These are phyloP conservation scores for Sporothrix curviconia DNA, from an alignment of 2,329 filamentous ascomycete species.

Conservation along the genomic window DNA sequence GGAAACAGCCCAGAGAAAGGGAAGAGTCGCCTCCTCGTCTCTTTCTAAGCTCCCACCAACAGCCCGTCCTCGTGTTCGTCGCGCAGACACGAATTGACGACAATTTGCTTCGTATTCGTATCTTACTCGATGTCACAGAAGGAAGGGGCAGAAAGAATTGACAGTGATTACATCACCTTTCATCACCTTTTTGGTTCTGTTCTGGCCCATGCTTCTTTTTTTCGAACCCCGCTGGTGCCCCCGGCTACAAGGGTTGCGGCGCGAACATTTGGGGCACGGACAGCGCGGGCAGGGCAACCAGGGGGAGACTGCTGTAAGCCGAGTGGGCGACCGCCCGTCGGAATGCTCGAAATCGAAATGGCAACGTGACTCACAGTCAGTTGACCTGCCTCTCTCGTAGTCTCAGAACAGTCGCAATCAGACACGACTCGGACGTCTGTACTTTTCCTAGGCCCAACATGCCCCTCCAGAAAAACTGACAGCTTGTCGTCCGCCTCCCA, in stretches of 20 bases:
- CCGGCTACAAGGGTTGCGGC: neutral
- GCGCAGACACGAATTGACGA: neutral
- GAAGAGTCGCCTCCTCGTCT: no score
- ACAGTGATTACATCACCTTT: slow-evolving; percentile 5
- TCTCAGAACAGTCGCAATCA: no score
- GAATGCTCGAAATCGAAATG: no score
- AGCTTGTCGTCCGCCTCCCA: neutral
- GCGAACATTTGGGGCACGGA: neutral
- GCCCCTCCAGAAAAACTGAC: no score
- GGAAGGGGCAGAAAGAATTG: no score
- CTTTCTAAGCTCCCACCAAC: no score
- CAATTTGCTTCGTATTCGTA: neutral
- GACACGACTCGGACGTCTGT: no score
- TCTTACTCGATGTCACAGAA: neutral
- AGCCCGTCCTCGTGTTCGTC: neutral
- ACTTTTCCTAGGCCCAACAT: no score
- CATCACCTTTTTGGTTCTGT: neutral
- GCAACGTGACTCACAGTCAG: slow-evolving; percentile 9
- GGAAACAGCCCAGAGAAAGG: neutral
- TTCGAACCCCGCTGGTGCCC: slow-evolving; percentile 6
- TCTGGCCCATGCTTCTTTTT: neutral
- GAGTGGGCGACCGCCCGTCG: no score
- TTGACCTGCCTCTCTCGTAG: neutral
- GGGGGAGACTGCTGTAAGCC: no score
- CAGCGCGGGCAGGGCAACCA: no score